Evolutionary conservation across 164 flowering plant genomes (phyloP).

Genomic region (Macadamia tetraphylla): DNA sequence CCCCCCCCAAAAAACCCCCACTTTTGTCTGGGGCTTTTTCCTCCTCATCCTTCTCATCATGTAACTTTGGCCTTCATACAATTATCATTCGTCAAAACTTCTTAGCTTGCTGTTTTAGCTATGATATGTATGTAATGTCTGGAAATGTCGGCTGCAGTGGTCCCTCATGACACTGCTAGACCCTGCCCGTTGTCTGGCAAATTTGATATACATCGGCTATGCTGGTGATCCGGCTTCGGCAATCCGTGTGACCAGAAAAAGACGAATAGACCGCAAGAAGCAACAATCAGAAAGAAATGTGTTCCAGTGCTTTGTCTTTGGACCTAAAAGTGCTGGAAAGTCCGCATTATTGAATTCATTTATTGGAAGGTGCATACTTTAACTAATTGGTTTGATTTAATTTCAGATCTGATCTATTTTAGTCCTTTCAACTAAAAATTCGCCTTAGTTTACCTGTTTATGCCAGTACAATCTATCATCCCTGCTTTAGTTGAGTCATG

Average conservation of each 20-base stretch:
- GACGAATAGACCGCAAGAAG: conserved; percentile 72
- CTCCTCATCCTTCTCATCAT: too few relatives aligned
- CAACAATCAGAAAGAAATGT: conserved; percentile 83
- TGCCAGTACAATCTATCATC: background rate
- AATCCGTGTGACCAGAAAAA: conserved; percentile 61
- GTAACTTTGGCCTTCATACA: too few relatives aligned
- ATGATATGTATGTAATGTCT: too few relatives aligned
- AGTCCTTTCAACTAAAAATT: background rate
- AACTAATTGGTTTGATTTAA: background rate
- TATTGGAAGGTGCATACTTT: conserved; percentile 63
- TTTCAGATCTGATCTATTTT: background rate
- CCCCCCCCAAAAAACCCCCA: too few relatives aligned
- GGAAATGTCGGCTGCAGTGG: conserved; percentile 60
- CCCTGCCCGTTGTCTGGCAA: conserved; percentile 61
- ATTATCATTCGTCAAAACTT: too few relatives aligned
- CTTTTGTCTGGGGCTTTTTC: too few relatives aligned
- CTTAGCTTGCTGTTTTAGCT: too few relatives aligned
- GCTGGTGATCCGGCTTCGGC: conserved; percentile 70
- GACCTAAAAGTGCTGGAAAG: conserved; percentile 88
- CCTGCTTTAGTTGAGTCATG: background rate
- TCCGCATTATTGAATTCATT: conserved; percentile 74
- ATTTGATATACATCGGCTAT: conserved; percentile 82
- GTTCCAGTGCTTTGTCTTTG: conserved; percentile 93
- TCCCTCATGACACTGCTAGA: conserved; percentile 87
- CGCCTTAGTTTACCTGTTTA: background rate